Evolutionary conservation across 176 grass and related monocot species (phyloP).

Genomic region (Ananas comosus): DNA sequence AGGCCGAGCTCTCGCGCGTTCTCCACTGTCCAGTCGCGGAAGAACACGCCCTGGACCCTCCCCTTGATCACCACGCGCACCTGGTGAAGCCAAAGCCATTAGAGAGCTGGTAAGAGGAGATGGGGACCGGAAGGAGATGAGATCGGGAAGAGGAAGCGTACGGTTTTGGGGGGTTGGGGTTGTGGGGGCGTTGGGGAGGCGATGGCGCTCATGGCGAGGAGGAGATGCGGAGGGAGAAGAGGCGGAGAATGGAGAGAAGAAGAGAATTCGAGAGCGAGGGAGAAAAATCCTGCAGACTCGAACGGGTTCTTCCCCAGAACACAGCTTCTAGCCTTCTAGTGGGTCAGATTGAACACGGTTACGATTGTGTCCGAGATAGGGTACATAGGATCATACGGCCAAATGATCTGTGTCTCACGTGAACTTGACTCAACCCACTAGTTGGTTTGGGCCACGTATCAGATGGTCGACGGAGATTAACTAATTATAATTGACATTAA

Average conservation of each 20-base stretch:
- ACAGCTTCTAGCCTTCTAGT: too few species aligned
- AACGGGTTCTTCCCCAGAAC: too few species aligned
- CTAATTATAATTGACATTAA: too few species aligned
- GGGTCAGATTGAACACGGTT: too few species aligned
- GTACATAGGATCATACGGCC: too few species aligned
- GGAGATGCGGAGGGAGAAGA: conserved; percentile 2
- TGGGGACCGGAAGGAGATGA: too few species aligned
- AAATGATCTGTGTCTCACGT: too few species aligned
- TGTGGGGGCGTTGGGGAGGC: conserved; percentile 13
- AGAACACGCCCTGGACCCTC: conserved; percentile 67
- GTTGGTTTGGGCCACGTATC: too few species aligned
- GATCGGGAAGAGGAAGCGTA: not conserved
- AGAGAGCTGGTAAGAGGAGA: not conserved
- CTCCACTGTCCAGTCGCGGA: conserved; percentile 69
- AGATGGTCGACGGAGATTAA: too few species aligned
- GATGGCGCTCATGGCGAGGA: conserved; percentile 24
- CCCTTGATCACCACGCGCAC: conserved; percentile 66
- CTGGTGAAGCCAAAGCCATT: conserved; percentile 4
- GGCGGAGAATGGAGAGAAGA: not conserved
- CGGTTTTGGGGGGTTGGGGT: conserved; percentile 9
- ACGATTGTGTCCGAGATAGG: too few species aligned
- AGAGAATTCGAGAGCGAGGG: not conserved
- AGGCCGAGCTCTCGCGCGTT: conserved; percentile 61
- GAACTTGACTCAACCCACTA: too few species aligned
- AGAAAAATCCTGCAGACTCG: too few species aligned